A percentile compares a stretch with the other conserved stretches of the same genome.
These are phyloP conservation scores for Skeletonema tropicum DNA, from an alignment of 108 stramenopile genomes.

Conservation along the genomic window DNA sequence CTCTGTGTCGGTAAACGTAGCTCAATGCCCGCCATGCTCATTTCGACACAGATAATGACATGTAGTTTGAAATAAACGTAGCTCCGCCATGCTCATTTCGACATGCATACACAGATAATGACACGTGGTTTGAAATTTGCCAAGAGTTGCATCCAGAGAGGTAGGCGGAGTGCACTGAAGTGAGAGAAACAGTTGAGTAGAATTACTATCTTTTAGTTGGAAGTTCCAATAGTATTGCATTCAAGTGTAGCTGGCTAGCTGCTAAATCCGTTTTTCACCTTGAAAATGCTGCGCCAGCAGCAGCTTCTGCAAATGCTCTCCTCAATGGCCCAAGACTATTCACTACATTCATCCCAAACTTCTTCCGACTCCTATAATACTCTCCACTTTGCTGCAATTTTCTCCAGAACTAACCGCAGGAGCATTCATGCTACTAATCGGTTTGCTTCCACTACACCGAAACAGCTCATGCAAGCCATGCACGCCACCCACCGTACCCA, in stretches of 20 bases:
- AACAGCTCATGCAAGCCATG: conserved; percentile 80
- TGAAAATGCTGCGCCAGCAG: conserved; percentile 49
- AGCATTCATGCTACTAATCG: neutral
- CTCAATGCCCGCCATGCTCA: too few relatives aligned
- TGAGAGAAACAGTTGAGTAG: too few relatives aligned
- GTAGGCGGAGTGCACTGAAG: too few relatives aligned
- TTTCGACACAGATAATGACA: too few relatives aligned
- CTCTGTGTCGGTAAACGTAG: too few relatives aligned
- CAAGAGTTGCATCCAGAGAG: too few relatives aligned
- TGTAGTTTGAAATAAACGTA: too few relatives aligned
- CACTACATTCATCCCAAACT: conserved; percentile 83
- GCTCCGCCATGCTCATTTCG: too few relatives aligned
- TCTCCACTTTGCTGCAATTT: conserved; percentile 24
- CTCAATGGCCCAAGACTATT: conserved; percentile 70
- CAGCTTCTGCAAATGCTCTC: conserved; percentile 66
- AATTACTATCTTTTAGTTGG: too few relatives aligned
- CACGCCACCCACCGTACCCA: conserved; percentile 62
- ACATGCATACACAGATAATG: too few relatives aligned
- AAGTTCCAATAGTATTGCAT: too few relatives aligned
- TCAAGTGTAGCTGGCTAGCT: neutral
- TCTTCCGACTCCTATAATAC: conserved; percentile 57
- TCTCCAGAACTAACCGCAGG: neutral
- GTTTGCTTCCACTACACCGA: conserved; percentile 33
- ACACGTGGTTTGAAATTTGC: too few relatives aligned
- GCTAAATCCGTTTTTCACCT: neutral